Conservation (phyloP, 2,329 filamentous ascomycete genomes). For the Fusarium decemcellulare region DNA sequence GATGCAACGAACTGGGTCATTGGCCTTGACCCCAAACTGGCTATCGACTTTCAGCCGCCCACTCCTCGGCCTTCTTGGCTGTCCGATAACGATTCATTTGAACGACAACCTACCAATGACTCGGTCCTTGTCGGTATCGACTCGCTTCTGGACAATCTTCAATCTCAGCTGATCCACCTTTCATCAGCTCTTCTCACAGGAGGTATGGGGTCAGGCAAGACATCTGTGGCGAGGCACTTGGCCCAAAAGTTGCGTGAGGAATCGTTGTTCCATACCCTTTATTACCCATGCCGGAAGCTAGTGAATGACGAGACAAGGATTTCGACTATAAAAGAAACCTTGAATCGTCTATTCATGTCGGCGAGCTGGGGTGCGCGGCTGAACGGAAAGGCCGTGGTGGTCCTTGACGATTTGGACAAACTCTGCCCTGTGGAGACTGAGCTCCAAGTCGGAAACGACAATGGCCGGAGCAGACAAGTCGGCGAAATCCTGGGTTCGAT, state of each 20-base stretch:
- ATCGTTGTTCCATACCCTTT: slow-evolving; percentile 84
- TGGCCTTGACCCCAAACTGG: slow-evolving; percentile 80
- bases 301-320: slow-evolving; percentile 93
- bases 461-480: slow-evolving; percentile 91
- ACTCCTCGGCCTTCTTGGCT: slow-evolving; percentile 76
- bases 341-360: slow-evolving; percentile 87
- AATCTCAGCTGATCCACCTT: slow-evolving; percentile 83
- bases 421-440: slow-evolving; percentile 95
- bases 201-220: slow-evolving; percentile 91
- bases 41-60: slow-evolving; percentile 82
- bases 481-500: slow-evolving; percentile 90
- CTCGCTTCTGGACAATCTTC: slow-evolving; percentile 77
- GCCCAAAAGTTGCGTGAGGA: slow-evolving; percentile 81
- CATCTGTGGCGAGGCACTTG: slow-evolving; percentile 81
- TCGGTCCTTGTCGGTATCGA: slow-evolving; percentile 89
- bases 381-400: slow-evolving; percentile 85
- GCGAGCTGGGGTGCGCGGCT: slow-evolving; percentile 93
- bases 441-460: slow-evolving; percentile 92
- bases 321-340: slow-evolving; percentile 89
- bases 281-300: slow-evolving; percentile 88
- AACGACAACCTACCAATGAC: slow-evolving; percentile 69
- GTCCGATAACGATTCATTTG: slow-evolving; percentile 59
- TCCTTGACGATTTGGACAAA: slow-evolving; percentile 94
- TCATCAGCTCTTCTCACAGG: slow-evolving; percentile 94
- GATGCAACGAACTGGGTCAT: slow-evolving; percentile 78